Conservation (phyloP, 1,284 basidiomycete species). For the Melampsora americana region DNA sequence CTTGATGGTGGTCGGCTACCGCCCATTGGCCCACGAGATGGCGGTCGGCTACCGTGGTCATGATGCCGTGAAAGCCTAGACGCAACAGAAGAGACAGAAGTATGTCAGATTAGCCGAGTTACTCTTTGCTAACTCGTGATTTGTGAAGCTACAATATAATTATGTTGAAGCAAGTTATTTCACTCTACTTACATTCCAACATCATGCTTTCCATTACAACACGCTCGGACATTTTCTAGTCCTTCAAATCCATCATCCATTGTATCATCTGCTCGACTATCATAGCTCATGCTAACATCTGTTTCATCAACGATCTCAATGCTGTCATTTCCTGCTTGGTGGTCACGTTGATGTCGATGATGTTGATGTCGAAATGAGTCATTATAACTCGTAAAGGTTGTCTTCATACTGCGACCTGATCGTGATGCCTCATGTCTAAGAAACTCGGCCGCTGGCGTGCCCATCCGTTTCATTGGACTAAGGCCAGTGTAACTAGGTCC, state of each 20-base stretch:
- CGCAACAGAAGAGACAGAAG: not conserved
- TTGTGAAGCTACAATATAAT: not conserved
- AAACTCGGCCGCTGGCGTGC: slow-evolving; percentile 24
- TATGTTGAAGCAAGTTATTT: not conserved
- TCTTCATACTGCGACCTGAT: not conserved
- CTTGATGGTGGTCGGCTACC: slow-evolving; percentile 1
- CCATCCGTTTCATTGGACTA: slow-evolving; percentile 20
- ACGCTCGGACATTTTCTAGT: slow-evolving; percentile 84
- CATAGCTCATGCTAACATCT: slow-evolving; percentile 50
- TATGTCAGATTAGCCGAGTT: not conserved
- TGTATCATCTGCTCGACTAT: slow-evolving; percentile 61
- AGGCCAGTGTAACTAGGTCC: slow-evolving; percentile 45
- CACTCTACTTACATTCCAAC: slow-evolving; percentile 54
- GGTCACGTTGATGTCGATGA: slow-evolving; percentile 46
- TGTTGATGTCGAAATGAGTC: slow-evolving; percentile 46
- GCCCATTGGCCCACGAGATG: slow-evolving; percentile 16
- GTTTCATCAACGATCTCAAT: slow-evolving; percentile 58
- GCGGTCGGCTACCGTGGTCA: slow-evolving; percentile 26
- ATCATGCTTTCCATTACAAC: slow-evolving; percentile 84
- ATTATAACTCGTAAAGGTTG: slow-evolving; percentile 49
- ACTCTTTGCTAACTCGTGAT: not conserved
- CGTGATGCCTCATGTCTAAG: slow-evolving; percentile 12
- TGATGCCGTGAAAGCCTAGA: slow-evolving; percentile 30
- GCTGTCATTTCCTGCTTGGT: slow-evolving; percentile 66
- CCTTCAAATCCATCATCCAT: slow-evolving; percentile 85